These are phyloP conservation scores for Hymenoscyphus fraxineus DNA, from an alignment of 2,329 filamentous ascomycete genomes.

Conservation along the genomic window DNA sequence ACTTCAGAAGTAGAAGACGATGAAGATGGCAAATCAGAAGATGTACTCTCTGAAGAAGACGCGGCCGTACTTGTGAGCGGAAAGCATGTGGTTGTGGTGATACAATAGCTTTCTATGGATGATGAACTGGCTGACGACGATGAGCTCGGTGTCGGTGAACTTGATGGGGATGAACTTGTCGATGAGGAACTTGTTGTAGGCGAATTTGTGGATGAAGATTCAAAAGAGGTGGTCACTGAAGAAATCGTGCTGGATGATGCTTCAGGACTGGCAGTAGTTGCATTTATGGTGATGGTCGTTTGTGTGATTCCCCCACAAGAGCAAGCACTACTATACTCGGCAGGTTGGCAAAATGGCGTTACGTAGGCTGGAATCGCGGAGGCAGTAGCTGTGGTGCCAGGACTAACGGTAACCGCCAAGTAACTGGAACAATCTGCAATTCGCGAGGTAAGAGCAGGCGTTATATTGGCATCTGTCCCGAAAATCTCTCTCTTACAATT, in stretches of 20 bases:
- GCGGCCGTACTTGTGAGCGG: neutral
- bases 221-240: neutral
- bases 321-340: conserved; percentile 6
- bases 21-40: neutral
- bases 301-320: conserved; percentile 3
- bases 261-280: neutral
- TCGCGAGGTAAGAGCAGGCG: conserved; percentile 1
- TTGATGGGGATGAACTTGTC: neutral
- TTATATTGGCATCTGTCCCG: conserved; percentile 5
- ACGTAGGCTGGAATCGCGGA: neutral
- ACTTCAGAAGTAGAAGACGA: neutral
- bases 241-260: neutral
- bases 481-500: conserved; percentile 5
- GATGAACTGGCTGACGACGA: neutral
- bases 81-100: neutral
- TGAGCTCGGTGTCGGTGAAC: neutral
- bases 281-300: neutral
- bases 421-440: conserved; percentile 8
- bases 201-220: neutral
- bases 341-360: conserved; percentile 4
- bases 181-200: neutral
- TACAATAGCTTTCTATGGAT: neutral
- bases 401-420: neutral
- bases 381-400: neutral
- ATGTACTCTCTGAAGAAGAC: neutral